These are phyloP conservation scores for Ophiostoma tasmaniense DNA, from an alignment of 2,329 filamentous ascomycete genomes.

Conservation along the genomic window DNA sequence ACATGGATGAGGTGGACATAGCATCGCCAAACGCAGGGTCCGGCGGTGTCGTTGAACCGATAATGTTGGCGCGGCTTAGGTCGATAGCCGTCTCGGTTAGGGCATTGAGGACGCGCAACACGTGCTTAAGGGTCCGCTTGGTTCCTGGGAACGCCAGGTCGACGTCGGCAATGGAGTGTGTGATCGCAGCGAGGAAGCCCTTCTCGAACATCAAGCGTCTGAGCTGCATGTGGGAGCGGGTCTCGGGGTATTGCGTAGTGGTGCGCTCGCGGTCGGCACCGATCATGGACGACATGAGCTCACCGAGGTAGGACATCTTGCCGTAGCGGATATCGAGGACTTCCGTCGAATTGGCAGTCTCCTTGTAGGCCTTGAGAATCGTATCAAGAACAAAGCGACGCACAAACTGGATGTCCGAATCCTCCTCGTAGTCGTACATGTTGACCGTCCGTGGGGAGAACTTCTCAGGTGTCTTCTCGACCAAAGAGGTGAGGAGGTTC, in stretches of 20 bases:
- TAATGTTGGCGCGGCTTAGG: slow-evolving; percentile 71
- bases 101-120: slow-evolving; percentile 78
- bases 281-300: slow-evolving; percentile 89
- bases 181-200: slow-evolving; percentile 82
- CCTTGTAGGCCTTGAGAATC: slow-evolving; percentile 82
- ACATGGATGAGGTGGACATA: slow-evolving; percentile 77
- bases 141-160: slow-evolving; percentile 91
- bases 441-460: slow-evolving; percentile 48
- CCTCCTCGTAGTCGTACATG: slow-evolving; percentile 61
- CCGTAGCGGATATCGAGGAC: slow-evolving; percentile 78
- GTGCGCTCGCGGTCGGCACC: slow-evolving; percentile 68
- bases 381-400: slow-evolving; percentile 93
- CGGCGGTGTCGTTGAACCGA: slow-evolving; percentile 51
- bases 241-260: slow-evolving; percentile 31
- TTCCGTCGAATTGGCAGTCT: slow-evolving; percentile 71
- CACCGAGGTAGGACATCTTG: slow-evolving; percentile 75
- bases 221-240: slow-evolving; percentile 68
- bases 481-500: slow-evolving; percentile 75
- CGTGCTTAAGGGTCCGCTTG: slow-evolving; percentile 92
- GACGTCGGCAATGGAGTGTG: slow-evolving; percentile 86
- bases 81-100: slow-evolving; percentile 81
- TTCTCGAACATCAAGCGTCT: slow-evolving; percentile 98
- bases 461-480: slow-evolving; percentile 78
- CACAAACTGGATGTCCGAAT: slow-evolving; percentile 80
- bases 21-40: slow-evolving; percentile 78